These are phyloP conservation scores for Hypomyces rosellus DNA, from an alignment of 2,329 filamentous ascomycete species.

Conservation along the genomic window DNA sequence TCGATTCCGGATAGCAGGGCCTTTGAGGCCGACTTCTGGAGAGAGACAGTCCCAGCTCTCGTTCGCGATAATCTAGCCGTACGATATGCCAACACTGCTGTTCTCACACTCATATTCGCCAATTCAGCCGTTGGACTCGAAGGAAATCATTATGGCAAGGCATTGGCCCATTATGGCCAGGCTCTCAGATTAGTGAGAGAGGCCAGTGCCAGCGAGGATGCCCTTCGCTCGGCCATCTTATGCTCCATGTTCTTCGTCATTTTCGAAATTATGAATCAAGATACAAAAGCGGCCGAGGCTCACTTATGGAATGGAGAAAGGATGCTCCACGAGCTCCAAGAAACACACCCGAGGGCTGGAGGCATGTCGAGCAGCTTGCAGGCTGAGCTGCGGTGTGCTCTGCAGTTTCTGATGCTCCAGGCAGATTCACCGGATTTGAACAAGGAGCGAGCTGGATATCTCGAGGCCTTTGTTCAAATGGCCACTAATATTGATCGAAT, in stretches of 20 bases:
- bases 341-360: background rate
- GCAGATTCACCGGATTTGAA: slow-evolving; percentile 6
- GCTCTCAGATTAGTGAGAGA: slow-evolving; percentile 25
- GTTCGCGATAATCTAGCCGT: slow-evolving; percentile 27
- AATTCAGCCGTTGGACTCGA: slow-evolving; percentile 8
- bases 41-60: slow-evolving; percentile 27
- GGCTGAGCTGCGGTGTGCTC: slow-evolving; percentile 14
- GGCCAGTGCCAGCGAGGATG: slow-evolving; percentile 12
- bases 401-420: slow-evolving; percentile 18
- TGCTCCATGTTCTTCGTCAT: slow-evolving; percentile 33
- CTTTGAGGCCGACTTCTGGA: slow-evolving; percentile 31
- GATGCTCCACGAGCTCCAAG: slow-evolving; percentile 29
- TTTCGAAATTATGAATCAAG: slow-evolving; percentile 33
- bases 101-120: slow-evolving; percentile 28
- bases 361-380: slow-evolving; percentile 8
- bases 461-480: slow-evolving; percentile 6
- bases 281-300: slow-evolving; percentile 26
- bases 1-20: slow-evolving; percentile 8
- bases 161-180: slow-evolving; percentile 27
- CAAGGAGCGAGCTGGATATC: slow-evolving; percentile 1
- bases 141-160: slow-evolving; percentile 24
- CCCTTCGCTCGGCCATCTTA: slow-evolving; percentile 24
- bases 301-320: slow-evolving; percentile 32
- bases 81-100: slow-evolving; percentile 31
- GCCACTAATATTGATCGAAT: slow-evolving; percentile 4